These are phyloP conservation scores for Pyricularia grisea DNA, from an alignment of 2,329 filamentous ascomycete genomes.

Conservation along the genomic window DNA sequence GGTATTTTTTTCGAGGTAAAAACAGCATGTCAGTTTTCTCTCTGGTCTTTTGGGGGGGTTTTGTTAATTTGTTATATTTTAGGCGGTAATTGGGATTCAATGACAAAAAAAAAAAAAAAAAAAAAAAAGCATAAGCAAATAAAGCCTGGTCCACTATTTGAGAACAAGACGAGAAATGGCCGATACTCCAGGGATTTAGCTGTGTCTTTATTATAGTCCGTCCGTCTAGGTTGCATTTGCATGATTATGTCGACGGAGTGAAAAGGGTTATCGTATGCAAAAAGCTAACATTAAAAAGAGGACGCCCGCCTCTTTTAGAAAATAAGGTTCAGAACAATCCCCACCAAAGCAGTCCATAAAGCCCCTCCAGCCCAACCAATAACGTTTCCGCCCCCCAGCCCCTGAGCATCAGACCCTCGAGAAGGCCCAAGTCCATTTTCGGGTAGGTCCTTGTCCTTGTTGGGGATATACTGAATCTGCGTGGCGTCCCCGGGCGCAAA, in stretches of 20 bases:
- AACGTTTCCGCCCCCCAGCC: slow-evolving; percentile 20
- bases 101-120: background rate
- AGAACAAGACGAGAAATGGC: background rate
- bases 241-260: background rate
- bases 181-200: background rate
- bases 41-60: background rate
- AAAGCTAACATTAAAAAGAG: background rate
- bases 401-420: slow-evolving; percentile 10
- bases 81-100: background rate
- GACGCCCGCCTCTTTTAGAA: slow-evolving; percentile 12
- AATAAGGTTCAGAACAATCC: slow-evolving; percentile 19
- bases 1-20: background rate
- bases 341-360: slow-evolving; percentile 22
- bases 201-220: background rate
- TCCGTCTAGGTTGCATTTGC: background rate
- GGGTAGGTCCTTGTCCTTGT: slow-evolving; percentile 16
- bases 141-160: background rate
- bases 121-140: background rate
- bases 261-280: background rate
- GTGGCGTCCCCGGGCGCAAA: slow-evolving; percentile 43
- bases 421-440: slow-evolving; percentile 21
- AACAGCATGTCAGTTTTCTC: background rate
- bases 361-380: slow-evolving; percentile 22
- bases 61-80: background rate
- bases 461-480: slow-evolving; percentile 25